These are phyloP conservation scores for Acanthamoeba healyi DNA, from an alignment of 208 protist species.

Conservation along the genomic window DNA sequence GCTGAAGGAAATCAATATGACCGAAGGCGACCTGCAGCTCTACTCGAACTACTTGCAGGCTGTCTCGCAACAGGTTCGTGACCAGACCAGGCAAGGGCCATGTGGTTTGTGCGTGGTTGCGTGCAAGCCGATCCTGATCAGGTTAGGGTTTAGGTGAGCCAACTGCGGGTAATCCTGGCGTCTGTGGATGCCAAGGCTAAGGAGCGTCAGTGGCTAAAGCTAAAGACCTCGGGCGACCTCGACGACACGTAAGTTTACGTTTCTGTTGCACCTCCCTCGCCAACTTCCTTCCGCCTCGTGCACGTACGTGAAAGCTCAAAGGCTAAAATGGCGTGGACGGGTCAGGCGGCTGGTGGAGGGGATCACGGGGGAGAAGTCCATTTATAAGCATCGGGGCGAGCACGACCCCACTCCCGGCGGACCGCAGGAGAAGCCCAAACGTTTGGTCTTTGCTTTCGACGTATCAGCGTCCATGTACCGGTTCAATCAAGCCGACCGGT, in stretches of 20 bases:
- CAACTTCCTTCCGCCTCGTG: too few relatives aligned
- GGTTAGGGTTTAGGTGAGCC: conserved; percentile 10
- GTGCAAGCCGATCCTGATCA: not conserved
- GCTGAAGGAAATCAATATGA: conserved; percentile 82
- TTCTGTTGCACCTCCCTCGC: too few relatives aligned
- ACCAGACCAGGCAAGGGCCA: not conserved
- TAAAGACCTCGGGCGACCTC: conserved; percentile 93
- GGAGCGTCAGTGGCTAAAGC: conserved; percentile 92
- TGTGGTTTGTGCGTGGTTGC: not conserved
- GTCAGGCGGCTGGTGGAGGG: conserved; percentile 87
- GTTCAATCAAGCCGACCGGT: conserved; percentile 92
- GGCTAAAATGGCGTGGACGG: too few relatives aligned
- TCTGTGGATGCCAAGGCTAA: conserved; percentile 92
- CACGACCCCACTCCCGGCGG: conserved; percentile 90
- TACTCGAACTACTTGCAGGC: conserved; percentile 74
- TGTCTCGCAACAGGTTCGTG: conserved; percentile 39
- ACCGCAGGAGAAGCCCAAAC: conserved; percentile 91
- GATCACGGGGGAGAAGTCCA: conserved; percentile 94
- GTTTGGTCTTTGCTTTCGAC: conserved; percentile 94
- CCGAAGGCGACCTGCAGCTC: conserved; percentile 68
- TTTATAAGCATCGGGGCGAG: conserved; percentile 94
- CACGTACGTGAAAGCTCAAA: too few relatives aligned
- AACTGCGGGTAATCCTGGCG: conserved; percentile 88
- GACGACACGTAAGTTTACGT: conserved; percentile 89
- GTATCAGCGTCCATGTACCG: conserved; percentile 95